A percentile compares a stretch with the other conserved stretches of the same genome.
These are phyloP conservation scores for Trichoderma sp. DNA, from an alignment of 2,329 filamentous ascomycete species.

Conservation along the genomic window DNA sequence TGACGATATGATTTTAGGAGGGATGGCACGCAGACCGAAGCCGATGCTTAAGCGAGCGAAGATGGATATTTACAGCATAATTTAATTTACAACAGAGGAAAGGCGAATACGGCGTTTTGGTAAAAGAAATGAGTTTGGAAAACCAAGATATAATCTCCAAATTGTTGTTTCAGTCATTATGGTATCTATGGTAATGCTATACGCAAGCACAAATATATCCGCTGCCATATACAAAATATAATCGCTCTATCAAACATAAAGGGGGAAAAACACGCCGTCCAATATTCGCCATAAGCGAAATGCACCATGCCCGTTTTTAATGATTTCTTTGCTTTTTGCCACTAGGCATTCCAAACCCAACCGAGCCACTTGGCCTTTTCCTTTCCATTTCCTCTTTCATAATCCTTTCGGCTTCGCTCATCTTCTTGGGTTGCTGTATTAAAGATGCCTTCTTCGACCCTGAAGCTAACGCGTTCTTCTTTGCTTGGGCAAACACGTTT, in stretches of 20 bases:
- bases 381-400: constrained; percentile 83
- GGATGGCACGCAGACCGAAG: constrained; percentile 58
- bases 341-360: constrained; percentile 48
- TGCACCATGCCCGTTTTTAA: neutral
- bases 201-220: constrained; percentile 6
- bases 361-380: constrained; percentile 59
- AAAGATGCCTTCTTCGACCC: constrained; percentile 63
- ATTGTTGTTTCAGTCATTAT: constrained; percentile 14
- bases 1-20: constrained; percentile 45
- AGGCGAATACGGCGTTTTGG: constrained; percentile 40
- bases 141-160: constrained; percentile 1
- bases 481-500: constrained; percentile 70
- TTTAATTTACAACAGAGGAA: constrained; percentile 31
- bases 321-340: constrained; percentile 55
- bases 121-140: constrained; percentile 13
- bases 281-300: neutral
- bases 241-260: neutral
- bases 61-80: neutral
- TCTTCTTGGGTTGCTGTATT: constrained; percentile 71
- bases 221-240: constrained; percentile 3
- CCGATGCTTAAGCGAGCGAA: constrained; percentile 38
- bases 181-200: constrained; percentile 25
- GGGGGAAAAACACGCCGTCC: neutral
- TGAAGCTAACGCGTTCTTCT: constrained; percentile 67
- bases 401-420: constrained; percentile 84